Evolutionary conservation across 2,329 filamentous ascomycete genomes (phyloP), one percentile per base, ranked within the genome.

Genomic region (Periglandula ipomoeae): DNA sequence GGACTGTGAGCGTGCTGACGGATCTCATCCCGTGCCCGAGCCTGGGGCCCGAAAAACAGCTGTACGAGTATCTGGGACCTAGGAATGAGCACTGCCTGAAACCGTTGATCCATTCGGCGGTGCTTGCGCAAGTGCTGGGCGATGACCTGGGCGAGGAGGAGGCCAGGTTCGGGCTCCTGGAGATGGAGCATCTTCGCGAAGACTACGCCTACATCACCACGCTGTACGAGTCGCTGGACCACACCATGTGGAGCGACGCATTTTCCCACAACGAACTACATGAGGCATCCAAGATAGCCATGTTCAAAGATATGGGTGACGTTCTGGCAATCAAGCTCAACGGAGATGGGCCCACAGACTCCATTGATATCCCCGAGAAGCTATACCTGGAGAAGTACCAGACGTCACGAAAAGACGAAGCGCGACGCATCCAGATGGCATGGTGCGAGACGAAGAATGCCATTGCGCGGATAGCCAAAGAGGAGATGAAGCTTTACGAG

Each of bases 301-400:
- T 69, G 43, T 65, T 76, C 35, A 61, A 63, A n/a, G 63, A 70
- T 13, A 64, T 69, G 50, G 73, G 72, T 4, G 74, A 79, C n/a
- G 67, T 79, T 3, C 55, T 81, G 22, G 68, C 69, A 7, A 65
- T 80, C 34, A 69, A 69, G 39, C 57, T 80, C 11, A 63, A 65
- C 15, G 67, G 66, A 3, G 62, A 67, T 4, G 71, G 70, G 2
- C 63, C 71, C 4, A 57, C 62, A 7, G 68, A 69, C 40, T 66
- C 66, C 3, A 65, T 78, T 38, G 72, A 78, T 3, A 70, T 81
- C 30, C 77, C 77, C 5, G 61, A 64, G 38, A 61, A 71, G 11
- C 70, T 78, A 52, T 79, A 77, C 54, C 71, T 74, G 1, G 76
- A 80, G 58, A 71, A 69, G n/a, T 81, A 79, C 50, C 59, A 76